Conservation (phyloP, 805 yeast species). For the Lipomyces oligophaga region DNA sequence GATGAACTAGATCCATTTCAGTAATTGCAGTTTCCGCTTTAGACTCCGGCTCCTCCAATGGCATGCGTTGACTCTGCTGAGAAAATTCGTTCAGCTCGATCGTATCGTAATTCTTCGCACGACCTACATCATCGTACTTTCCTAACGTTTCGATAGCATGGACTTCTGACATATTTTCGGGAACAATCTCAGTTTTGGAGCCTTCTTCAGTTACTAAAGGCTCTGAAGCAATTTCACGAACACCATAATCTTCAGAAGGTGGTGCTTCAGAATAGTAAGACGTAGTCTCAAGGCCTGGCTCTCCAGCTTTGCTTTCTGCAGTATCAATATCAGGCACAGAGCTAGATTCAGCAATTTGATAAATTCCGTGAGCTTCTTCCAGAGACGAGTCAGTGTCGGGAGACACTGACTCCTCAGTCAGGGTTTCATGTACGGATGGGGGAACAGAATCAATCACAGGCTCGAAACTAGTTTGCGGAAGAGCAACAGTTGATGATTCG, state of each 20-base stretch:
- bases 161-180: conserved; percentile 2
- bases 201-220: neutral
- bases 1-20: too few species aligned
- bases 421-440: too few species aligned
- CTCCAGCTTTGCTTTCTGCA: neutral
- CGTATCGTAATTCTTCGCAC: neutral
- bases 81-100: conserved; percentile 5
- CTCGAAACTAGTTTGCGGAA: too few species aligned
- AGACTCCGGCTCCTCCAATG: neutral
- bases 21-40: neutral
- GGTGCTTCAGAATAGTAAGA: neutral
- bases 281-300: too few species aligned
- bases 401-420: too few species aligned
- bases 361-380: neutral
- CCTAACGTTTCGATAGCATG: conserved; percentile 5
- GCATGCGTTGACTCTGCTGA: neutral
- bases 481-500: too few species aligned
- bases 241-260: neutral
- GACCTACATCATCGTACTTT: neutral
- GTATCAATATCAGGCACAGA: conserved; percentile 2
- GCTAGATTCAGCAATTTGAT: neutral
- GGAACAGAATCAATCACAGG: too few species aligned
- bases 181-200: neutral
- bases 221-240: neutral
- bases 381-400: neutral